Conservation (phyloP, 495 filamentous ascomycete genomes). For the Tuber calosporum region DNA sequence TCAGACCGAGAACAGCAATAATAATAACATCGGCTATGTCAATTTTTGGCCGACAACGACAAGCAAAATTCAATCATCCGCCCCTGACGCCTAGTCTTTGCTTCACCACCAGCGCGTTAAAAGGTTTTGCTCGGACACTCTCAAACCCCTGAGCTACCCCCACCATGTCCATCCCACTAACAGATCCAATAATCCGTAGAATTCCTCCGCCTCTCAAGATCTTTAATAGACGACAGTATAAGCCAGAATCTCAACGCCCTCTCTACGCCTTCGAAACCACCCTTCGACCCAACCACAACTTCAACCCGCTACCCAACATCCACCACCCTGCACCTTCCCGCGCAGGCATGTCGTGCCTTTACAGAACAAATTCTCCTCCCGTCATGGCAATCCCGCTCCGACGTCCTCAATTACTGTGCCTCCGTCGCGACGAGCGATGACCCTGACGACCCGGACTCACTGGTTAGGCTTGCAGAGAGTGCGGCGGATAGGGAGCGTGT, state of each 20-base stretch:
- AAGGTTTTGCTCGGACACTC: constrained; percentile 52
- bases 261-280: constrained; percentile 60
- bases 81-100: constrained; percentile 80
- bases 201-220: constrained; percentile 82
- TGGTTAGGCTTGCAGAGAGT: constrained; percentile 62
- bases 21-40: neutral
- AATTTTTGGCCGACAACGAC: neutral
- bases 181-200: constrained; percentile 50
- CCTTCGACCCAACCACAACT: constrained; percentile 78
- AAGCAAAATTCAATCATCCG: constrained; percentile 45
- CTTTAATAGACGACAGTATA: constrained; percentile 85
- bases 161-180: constrained; percentile 2
- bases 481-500: constrained; percentile 64
- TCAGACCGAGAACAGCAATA: neutral
- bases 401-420: constrained; percentile 84
- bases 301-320: constrained; percentile 50
- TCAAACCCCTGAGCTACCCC: neutral
- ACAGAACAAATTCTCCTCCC: constrained; percentile 75
- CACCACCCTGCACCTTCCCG: constrained; percentile 46
- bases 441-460: constrained; percentile 75
- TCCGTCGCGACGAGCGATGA: constrained; percentile 81
- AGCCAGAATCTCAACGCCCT: constrained; percentile 88
- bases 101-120: constrained; percentile 74
- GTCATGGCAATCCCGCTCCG: constrained; percentile 77
- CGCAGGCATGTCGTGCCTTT: constrained; percentile 60